Percentiles rank a stretch among this genome's conserved stretches.
Conservation (phyloP, 108 stramenopile species). For the Fragilariopsis cylindrus region DNA sequence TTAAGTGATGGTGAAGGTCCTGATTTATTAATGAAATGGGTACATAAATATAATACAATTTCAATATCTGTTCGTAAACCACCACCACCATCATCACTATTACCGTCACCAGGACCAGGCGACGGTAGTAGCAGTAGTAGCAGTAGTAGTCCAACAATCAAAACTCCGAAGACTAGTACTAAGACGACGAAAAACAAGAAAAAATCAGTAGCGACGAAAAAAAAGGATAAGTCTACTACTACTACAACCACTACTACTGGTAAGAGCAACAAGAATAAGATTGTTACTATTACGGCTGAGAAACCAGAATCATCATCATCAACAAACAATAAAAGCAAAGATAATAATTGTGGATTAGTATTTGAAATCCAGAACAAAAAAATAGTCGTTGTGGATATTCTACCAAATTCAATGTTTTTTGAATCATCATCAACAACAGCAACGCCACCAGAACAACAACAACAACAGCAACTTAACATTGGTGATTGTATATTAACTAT, state of each 20-base stretch:
- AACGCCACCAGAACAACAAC: no score
- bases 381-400: slow-evolving; percentile 15
- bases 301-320: neutral
- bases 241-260: no score
- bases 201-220: no score
- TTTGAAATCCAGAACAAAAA: neutral
- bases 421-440: no score
- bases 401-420: slow-evolving; percentile 18
- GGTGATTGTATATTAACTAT: slow-evolving; percentile 33
- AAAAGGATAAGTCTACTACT: no score
- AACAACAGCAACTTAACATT: neutral
- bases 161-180: no score
- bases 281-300: slow-evolving; percentile 23
- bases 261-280: neutral
- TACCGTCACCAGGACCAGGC: no score
- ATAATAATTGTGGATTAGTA: neutral
- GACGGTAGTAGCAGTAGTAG: no score
- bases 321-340: no score
- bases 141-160: no score
- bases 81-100: neutral
- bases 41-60: slow-evolving; percentile 24
- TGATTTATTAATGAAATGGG: slow-evolving; percentile 17
- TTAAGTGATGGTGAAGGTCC: slow-evolving; percentile 30
- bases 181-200: no score
- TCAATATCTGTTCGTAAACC: slow-evolving; percentile 31